Evolutionary conservation across 306 rosid species (phyloP).

Genomic region (Corylus heterophylla): DNA sequence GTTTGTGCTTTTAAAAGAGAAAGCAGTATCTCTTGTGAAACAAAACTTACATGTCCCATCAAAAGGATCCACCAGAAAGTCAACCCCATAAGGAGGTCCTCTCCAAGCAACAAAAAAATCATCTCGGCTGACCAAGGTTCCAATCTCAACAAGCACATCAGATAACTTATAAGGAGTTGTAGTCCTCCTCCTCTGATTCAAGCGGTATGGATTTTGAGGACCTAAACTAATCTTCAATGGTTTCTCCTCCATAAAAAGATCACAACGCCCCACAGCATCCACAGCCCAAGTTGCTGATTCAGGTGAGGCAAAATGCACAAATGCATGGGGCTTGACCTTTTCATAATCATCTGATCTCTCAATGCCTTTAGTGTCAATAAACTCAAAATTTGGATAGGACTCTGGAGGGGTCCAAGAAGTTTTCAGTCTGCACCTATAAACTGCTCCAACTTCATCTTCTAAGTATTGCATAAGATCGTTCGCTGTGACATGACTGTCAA

Average conservation of each 20-base stretch:
- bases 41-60: slow-evolving; percentile 68
- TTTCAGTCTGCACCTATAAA: slow-evolving; percentile 72
- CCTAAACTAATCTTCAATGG: slow-evolving; percentile 62
- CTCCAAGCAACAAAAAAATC: slow-evolving; percentile 66
- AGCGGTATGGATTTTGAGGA: slow-evolving; percentile 51
- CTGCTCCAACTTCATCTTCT: slow-evolving; percentile 58
- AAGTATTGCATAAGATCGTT: slow-evolving; percentile 49
- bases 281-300: slow-evolving; percentile 46
- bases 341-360: slow-evolving; percentile 34
- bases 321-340: slow-evolving; percentile 77
- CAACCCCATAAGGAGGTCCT: slow-evolving; percentile 59
- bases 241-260: slow-evolving; percentile 39
- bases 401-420: slow-evolving; percentile 85
- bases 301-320: slow-evolving; percentile 67
- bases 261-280: slow-evolving; percentile 49
- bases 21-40: slow-evolving; percentile 63
- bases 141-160: slow-evolving; percentile 72
- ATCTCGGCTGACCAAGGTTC: slow-evolving; percentile 51
- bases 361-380: slow-evolving; percentile 20
- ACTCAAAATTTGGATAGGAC: slow-evolving; percentile 59
- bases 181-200: slow-evolving; percentile 69
- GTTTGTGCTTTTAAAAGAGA: slow-evolving; percentile 43
- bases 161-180: slow-evolving; percentile 54
- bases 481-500: slow-evolving; percentile 53
- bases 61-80: slow-evolving; percentile 81